Conservation (phyloP, 75 land plant species). For the Pseudotsuga menziesii region DNA sequence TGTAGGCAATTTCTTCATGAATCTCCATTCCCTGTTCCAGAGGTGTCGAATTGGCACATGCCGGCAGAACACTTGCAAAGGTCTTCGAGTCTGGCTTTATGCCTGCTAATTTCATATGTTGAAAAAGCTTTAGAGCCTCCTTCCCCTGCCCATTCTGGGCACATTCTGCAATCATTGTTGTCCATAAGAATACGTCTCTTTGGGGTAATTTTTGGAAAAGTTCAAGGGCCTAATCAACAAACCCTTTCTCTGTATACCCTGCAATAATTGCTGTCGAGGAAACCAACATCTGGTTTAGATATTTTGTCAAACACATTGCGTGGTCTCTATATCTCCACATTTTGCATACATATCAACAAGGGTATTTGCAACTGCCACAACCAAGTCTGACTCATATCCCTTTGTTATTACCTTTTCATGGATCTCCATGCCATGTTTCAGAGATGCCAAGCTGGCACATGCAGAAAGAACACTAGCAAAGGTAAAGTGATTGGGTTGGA, state of each 20-base stretch:
- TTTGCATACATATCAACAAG: slow-evolving; percentile 67
- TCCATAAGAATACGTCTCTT: slow-evolving; percentile 54
- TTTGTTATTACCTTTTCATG: slow-evolving; percentile 35
- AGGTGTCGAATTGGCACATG: slow-evolving; percentile 27
- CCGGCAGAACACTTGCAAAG: slow-evolving; percentile 41
- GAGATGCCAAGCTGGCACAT: slow-evolving; percentile 51
- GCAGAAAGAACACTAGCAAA: slow-evolving; percentile 68
- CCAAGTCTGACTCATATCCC: slow-evolving; percentile 27
- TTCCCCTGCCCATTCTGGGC: slow-evolving; percentile 34
- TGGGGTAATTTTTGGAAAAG: slow-evolving; percentile 21
- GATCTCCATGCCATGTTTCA: slow-evolving; percentile 45
- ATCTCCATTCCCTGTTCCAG: slow-evolving; percentile 16
- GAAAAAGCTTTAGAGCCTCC: slow-evolving; percentile 30
- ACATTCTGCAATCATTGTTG: slow-evolving; percentile 58
- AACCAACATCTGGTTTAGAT: slow-evolving; percentile 20
- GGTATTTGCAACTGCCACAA: slow-evolving; percentile 32
- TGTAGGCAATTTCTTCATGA: slow-evolving; percentile 29
- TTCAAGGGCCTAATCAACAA: slow-evolving; percentile 21
- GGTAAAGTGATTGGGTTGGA: slow-evolving; percentile 50
- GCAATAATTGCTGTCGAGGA: slow-evolving; percentile 20
- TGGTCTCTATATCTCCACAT: slow-evolving; percentile 62
- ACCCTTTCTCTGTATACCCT: slow-evolving; percentile 31
- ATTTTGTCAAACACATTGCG: slow-evolving; percentile 45
- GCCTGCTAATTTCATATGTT: slow-evolving; percentile 18
- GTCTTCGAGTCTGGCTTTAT: slow-evolving; percentile 41